Evolutionary conservation across 2,329 filamentous ascomycete genomes (phyloP), one percentile per base, ranked within the genome.

Genomic region (Fusarium sp.): DNA sequence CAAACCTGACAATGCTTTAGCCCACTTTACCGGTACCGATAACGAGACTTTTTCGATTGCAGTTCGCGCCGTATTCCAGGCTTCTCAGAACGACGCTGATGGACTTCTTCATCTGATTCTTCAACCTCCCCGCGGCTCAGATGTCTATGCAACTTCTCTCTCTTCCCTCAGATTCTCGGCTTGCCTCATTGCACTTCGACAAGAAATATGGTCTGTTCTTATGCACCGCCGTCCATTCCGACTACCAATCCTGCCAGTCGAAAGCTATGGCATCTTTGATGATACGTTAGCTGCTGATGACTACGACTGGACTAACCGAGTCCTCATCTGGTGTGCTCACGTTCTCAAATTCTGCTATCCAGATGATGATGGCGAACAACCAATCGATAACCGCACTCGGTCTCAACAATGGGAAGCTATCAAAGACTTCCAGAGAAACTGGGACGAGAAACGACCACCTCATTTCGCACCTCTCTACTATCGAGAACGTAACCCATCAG

Each of bases 381-480:
- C 22, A 12, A 7, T 7, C 3, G 47, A 50, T 5, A 50, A 4
- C 0, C 28, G 47, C 9, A 32, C 28, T 18, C 20, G 28, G 3
- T 9, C 22, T 5, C 28, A 50, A 18, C 47, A 50, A 32, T 32
- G 47, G 28, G 28, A 32, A 0, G 47, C 28, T 18, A 50, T 50
- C 47, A 50, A 9, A 18, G 47, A 50, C 7, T 50, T 50, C 15
- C 47, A 50, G 1, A 50, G 28, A 32, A 32, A 32, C 4, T 50
- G 28, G 47, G 47, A 50, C 0, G 47, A 32, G 10, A 32, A 32
- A 32, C 28, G 47, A 2, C 47, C 47, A 2, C 47, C 48, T 18
- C 28, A 74, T 4, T 71, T 75, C 18, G 56, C 45, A 0, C 62
- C 72, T 0, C 55, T 75, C 2, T 74, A 69, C 10, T 74, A 69